Evolutionary conservation across 805 yeast species (phyloP).

Genomic region (Candida ficus): DNA sequence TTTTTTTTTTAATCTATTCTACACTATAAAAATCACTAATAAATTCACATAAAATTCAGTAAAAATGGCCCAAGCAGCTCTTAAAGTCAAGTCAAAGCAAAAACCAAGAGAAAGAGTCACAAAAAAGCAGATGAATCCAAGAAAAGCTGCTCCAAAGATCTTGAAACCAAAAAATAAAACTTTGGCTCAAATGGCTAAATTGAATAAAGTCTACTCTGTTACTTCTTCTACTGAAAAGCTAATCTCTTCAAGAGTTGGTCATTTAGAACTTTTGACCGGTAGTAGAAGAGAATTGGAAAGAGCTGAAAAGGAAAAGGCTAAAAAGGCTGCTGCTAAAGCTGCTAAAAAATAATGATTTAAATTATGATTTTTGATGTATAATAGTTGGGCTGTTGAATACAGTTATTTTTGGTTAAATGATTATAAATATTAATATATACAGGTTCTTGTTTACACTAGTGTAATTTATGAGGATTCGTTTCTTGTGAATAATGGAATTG

Average conservation of each 20-base stretch:
- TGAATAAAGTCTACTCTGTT: conserved; percentile 46
- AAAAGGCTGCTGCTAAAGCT: conserved; percentile 21
- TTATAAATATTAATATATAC: too few species aligned
- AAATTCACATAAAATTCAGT: not conserved
- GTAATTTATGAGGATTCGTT: not conserved
- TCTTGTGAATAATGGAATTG: conserved; percentile 12
- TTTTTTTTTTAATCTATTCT: not conserved
- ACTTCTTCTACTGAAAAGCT: conserved; percentile 73
- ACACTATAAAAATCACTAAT: not conserved
- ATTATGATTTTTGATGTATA: not conserved
- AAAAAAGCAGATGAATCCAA: conserved; percentile 59
- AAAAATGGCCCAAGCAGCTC: conserved; percentile 68
- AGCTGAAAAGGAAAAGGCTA: conserved; percentile 39
- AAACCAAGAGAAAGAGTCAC: conserved; percentile 38
- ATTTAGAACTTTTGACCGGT: conserved; percentile 85
- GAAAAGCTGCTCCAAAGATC: conserved; percentile 69
- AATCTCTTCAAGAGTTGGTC: conserved; percentile 88
- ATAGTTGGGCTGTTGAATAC: not conserved
- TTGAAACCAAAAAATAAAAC: conserved; percentile 61
- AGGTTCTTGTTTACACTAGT: too few species aligned
- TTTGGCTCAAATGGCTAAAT: conserved; percentile 45
- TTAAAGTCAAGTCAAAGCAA: conserved; percentile 43
- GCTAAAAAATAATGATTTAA: conserved; percentile 5
- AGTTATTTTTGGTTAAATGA: not conserved
- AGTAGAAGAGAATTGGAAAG: conserved; percentile 80